A percentile compares a stretch with the other conserved stretches of the same genome.
These are phyloP conservation scores for Clitocybe nebularis DNA, from an alignment of 1,284 basidiomycete species.

Conservation along the genomic window DNA sequence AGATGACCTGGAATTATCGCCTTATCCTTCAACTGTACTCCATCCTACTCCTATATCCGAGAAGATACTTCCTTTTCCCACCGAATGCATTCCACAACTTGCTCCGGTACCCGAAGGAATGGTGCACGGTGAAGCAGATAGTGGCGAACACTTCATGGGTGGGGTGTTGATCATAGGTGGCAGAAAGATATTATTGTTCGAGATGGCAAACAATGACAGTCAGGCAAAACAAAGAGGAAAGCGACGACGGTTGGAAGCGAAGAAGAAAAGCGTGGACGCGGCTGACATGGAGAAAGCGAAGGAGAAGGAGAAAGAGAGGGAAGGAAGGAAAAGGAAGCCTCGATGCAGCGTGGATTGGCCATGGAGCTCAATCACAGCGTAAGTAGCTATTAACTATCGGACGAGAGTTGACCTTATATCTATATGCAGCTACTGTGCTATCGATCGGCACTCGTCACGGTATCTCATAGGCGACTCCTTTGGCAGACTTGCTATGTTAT, in stretches of 20 bases:
- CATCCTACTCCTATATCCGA: slow-evolving; percentile 38
- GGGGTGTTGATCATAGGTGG: slow-evolving; percentile 73
- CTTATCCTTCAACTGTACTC: slow-evolving; percentile 43
- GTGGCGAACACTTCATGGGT: slow-evolving; percentile 39
- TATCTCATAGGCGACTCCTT: slow-evolving; percentile 77
- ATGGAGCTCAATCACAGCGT: slow-evolving; percentile 66
- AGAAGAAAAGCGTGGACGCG: slow-evolving; percentile 40
- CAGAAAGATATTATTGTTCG: slow-evolving; percentile 55
- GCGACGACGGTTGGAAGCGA: slow-evolving; percentile 44
- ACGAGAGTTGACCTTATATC: slow-evolving; percentile 1
- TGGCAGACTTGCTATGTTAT: slow-evolving; percentile 68
- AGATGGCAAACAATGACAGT: slow-evolving; percentile 41
- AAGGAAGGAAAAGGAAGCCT: slow-evolving; percentile 49
- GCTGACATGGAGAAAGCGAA: slow-evolving; percentile 49
- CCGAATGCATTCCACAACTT: slow-evolving; percentile 40
- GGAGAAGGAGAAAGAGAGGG: slow-evolving; percentile 56
- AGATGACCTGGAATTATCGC: slow-evolving; percentile 50
- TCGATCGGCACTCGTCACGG: slow-evolving; percentile 41
- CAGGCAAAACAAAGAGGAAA: slow-evolving; percentile 53
- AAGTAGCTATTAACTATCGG: slow-evolving; percentile 22
- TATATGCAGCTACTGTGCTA: slow-evolving; percentile 42
- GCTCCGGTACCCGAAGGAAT: slow-evolving; percentile 39
- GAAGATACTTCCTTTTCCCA: slow-evolving; percentile 34
- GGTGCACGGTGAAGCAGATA: slow-evolving; percentile 22
- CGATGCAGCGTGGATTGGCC: slow-evolving; percentile 62